Evolutionary conservation across 805 yeast species (phyloP).

Genomic region (Geotrichum ghanense): DNA sequence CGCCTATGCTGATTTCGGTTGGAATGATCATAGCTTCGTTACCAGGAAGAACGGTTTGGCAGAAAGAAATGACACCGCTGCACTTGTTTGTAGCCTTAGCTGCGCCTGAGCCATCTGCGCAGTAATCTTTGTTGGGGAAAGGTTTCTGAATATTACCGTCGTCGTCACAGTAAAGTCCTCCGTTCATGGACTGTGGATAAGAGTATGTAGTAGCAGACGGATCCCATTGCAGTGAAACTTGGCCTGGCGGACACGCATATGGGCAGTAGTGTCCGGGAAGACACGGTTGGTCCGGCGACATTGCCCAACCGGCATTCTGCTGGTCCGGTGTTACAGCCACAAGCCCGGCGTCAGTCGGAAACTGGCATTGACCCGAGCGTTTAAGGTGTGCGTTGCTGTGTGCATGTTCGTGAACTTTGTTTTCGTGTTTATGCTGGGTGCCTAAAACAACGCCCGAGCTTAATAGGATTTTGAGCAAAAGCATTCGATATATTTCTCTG

Average conservation of each 20-base stretch:
- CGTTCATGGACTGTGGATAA: slow-evolving; percentile 69
- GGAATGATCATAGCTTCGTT: slow-evolving; percentile 93
- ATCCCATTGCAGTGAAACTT: slow-evolving; percentile 85
- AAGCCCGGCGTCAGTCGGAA: slow-evolving; percentile 58
- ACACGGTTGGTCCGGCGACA: slow-evolving; percentile 64
- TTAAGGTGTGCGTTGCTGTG: slow-evolving; percentile 4
- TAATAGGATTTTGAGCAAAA: background rate
- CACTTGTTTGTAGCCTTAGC: slow-evolving; percentile 51
- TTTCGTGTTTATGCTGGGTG: background rate
- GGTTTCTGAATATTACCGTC: slow-evolving; percentile 61
- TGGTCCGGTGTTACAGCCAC: slow-evolving; percentile 53
- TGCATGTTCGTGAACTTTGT: slow-evolving; percentile 6
- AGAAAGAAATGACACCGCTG: slow-evolving; percentile 57
- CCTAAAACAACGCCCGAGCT: background rate
- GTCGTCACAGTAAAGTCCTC: slow-evolving; percentile 69
- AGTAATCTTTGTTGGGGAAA: slow-evolving; percentile 44
- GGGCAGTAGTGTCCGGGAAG: slow-evolving; percentile 76
- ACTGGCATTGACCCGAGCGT: slow-evolving; percentile 35
- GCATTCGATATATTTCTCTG: background rate
- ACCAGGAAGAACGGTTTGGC: slow-evolving; percentile 91
- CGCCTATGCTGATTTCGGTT: slow-evolving; percentile 45
- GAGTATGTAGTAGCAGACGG: slow-evolving; percentile 57
- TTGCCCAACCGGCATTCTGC: slow-evolving; percentile 77
- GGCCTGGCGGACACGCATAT: slow-evolving; percentile 85
- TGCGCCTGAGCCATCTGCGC: slow-evolving; percentile 73